Evolutionary conservation across 805 yeast genomes (phyloP), one percentile per base, ranked within the genome.

Genomic region (Candida awuae): DNA sequence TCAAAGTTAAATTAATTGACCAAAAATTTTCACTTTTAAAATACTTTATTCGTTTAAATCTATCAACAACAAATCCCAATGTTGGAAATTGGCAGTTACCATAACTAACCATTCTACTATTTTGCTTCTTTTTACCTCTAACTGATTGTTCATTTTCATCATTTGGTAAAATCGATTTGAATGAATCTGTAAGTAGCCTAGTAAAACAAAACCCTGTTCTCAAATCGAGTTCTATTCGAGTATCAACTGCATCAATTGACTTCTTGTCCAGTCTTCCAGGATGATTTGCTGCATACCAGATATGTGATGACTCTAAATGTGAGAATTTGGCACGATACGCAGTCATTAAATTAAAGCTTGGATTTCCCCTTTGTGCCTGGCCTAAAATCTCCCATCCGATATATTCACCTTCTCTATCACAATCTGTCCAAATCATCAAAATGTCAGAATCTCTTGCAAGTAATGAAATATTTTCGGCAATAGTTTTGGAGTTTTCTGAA

Each of bases 1-100:
- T 62, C 3, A 77, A 61, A 3, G 68, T 67, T 2, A 87, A 55
- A 15, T 71, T 71, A 4, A 92, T 61, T 46, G 60, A 67, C 97
- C 97, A 92, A 54, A 85, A 88, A 7, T 70, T 70, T 55, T 92
- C 97, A 0, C 85, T 72, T 6, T 68, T 62, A 59, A 90, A 92
- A 45, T 67, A 65, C 50, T 75, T 72, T 25, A 83, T 82, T 41
- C 95, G 67, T 41, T 78, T 76, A 55, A 78, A 87, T 42, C 98
- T 66, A 53, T 92, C 98, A 9, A 92, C 97, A 0, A 92, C 88
- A 61, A 92, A 92, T 3, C 98, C 97, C 37, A 92, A 65, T 0
- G 98, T 90, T 2, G 99, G 99, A 52, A 92, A 92, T 56, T 92
- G 99, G 55, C 99, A 92, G 3, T 75, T 70, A 3, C 99, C 99